phyloP scores from a whole-genome alignment of 2,329 filamentous ascomycete species.

The Cytospora piceicola region DNA sequence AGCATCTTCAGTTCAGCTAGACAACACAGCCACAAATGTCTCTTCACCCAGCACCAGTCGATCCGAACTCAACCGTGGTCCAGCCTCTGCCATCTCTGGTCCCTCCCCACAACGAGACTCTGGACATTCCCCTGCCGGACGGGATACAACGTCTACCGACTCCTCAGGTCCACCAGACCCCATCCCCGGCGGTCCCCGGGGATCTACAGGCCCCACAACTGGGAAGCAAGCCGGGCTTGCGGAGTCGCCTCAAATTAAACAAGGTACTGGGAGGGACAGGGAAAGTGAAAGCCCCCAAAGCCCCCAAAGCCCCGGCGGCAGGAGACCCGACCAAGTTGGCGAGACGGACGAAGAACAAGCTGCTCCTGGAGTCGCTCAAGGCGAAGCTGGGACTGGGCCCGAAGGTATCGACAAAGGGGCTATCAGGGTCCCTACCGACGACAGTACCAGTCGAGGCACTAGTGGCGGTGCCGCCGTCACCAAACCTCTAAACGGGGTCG shows the following conservation, averaged over 20 bases:
- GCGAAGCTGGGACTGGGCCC: constrained; percentile 8
- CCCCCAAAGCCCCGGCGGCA: constrained; percentile 8
- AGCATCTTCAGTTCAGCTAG: constrained; percentile 44
- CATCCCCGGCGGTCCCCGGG: not conserved
- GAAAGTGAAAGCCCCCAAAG: not conserved
- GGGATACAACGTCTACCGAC: constrained; percentile 23
- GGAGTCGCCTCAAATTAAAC: constrained; percentile 27
- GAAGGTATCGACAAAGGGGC: constrained; percentile 11
- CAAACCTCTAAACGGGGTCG: constrained; percentile 18
- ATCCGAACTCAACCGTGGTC: constrained; percentile 18
- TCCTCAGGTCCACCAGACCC: constrained; percentile 7
- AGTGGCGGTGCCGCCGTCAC: not conserved
- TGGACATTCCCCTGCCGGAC: constrained; percentile 41
- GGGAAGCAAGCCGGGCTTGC: constrained; percentile 26
- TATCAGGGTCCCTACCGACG: not conserved
- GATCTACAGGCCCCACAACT: constrained; percentile 4
- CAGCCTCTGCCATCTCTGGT: constrained; percentile 18
- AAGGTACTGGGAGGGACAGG: constrained; percentile 22
- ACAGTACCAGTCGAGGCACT: not conserved
- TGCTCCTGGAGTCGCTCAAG: constrained; percentile 15
- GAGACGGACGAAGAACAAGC: constrained; percentile 18
- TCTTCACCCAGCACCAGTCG: constrained; percentile 12
- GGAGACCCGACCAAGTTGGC: constrained; percentile 12
- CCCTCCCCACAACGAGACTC: constrained; percentile 38
- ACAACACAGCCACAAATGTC: constrained; percentile 42